A percentile compares a stretch with the other conserved stretches of the same genome.
Conservation (phyloP, 1,284 basidiomycete genomes). For the Boletellus deceptivus region DNA sequence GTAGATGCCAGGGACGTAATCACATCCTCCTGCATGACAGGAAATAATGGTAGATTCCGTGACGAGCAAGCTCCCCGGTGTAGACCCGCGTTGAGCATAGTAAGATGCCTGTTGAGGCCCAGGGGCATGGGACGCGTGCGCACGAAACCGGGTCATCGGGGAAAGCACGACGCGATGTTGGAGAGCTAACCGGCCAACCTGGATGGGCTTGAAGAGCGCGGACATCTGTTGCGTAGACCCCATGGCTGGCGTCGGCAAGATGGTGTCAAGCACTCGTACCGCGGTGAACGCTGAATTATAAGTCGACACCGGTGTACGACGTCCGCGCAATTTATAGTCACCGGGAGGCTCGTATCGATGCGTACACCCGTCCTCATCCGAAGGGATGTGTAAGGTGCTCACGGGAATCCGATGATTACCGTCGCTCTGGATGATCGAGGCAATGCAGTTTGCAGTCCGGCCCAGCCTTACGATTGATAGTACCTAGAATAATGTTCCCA, state of each 20-base stretch:
- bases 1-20: constrained; percentile 8
- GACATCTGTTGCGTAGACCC: not conserved
- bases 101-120: constrained; percentile 23
- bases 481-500: too few species aligned
- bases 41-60: constrained; percentile 36
- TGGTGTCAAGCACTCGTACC: too few species aligned
- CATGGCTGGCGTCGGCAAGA: constrained; percentile 1
- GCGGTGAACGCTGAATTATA: too few species aligned
- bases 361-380: too few species aligned
- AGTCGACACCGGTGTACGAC: too few species aligned
- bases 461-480: too few species aligned
- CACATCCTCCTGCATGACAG: constrained; percentile 22
- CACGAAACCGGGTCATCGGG: constrained; percentile 36
- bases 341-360: too few species aligned
- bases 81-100: constrained; percentile 32
- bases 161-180: constrained; percentile 34
- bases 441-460: too few species aligned
- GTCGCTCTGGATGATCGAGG: too few species aligned
- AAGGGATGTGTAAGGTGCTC: too few species aligned
- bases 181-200: constrained; percentile 33
- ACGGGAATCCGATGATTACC: too few species aligned
- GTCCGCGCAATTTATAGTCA: too few species aligned
- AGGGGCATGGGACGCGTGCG: constrained; percentile 18
- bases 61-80: constrained; percentile 32
- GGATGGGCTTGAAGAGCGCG: constrained; percentile 34